A percentile compares a stretch with the other conserved stretches of the same genome.
Evolutionary conservation across 2,329 filamentous ascomycete genomes (phyloP).

Genomic region (Nothophoma quercina): DNA sequence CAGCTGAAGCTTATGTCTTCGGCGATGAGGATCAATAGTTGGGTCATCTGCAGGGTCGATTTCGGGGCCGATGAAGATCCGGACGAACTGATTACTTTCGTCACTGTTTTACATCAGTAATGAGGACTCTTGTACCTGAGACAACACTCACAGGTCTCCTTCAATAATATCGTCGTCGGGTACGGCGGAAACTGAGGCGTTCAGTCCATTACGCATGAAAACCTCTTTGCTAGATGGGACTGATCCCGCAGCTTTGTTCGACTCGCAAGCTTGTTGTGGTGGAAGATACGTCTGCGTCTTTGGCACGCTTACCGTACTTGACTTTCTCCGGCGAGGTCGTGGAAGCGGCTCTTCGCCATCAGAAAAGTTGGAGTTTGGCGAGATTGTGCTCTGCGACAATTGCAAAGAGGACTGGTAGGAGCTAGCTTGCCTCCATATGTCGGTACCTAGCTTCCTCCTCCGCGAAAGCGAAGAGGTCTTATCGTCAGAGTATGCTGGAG

Average conservation of each 20-base stretch:
- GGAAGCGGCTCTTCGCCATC: too few relatives aligned
- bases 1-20: constrained; percentile 11
- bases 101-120: constrained; percentile 9
- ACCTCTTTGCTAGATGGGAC: background rate
- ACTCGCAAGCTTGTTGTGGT: too few relatives aligned
- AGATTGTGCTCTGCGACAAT: too few relatives aligned
- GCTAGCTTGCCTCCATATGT: too few relatives aligned
- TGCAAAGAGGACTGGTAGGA: too few relatives aligned
- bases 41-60: background rate
- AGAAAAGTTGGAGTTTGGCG: too few relatives aligned
- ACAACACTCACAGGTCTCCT: constrained; percentile 27
- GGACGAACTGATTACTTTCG: constrained; percentile 29
- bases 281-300: too few relatives aligned
- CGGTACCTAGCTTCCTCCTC: background rate
- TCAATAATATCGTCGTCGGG: constrained; percentile 23
- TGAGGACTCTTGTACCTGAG: too few relatives aligned
- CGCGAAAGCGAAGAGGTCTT: background rate
- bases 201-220: background rate
- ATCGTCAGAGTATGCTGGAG: background rate
- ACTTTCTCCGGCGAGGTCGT: too few relatives aligned
- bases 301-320: too few relatives aligned
- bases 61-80: constrained; percentile 20
- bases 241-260: too few relatives aligned
- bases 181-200: background rate
- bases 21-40: constrained; percentile 23